phyloP scores from a whole-genome alignment of 306 rosid genomes.

The Senna siamea region DNA sequence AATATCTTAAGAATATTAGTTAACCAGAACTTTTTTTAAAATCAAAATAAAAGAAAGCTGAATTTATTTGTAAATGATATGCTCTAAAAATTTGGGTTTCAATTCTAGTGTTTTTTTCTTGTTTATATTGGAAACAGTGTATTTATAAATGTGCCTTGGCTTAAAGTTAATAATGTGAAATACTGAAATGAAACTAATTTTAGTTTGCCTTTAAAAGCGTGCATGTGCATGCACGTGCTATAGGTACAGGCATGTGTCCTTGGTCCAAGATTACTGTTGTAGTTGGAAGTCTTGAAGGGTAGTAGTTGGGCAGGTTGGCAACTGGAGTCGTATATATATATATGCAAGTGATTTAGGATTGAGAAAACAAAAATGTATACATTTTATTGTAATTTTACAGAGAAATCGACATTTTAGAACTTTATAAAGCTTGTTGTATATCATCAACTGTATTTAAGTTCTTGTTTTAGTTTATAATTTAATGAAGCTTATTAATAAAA shows the following conservation, averaged over 20 bases:
- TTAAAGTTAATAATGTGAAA: not conserved
- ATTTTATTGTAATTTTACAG: no score
- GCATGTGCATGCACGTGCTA: slow-evolving; percentile 25
- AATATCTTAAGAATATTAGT: no score
- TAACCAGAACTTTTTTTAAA: no score
- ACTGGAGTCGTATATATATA: not conserved
- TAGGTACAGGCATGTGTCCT: not conserved
- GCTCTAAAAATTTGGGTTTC: no score
- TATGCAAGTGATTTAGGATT: not conserved
- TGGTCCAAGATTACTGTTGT: slow-evolving; percentile 1
- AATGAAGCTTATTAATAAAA: no score
- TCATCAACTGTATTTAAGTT: no score
- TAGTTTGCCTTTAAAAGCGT: slow-evolving; percentile 20
- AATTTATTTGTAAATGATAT: no score
- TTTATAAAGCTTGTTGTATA: no score
- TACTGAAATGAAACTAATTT: not conserved
- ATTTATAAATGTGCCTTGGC: not conserved
- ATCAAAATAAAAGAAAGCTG: no score
- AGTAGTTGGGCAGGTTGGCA: not conserved
- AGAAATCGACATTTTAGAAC: not conserved
- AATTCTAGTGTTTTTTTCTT: no score
- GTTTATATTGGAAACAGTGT: not conserved
- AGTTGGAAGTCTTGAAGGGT: not conserved
- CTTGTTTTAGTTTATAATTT: no score
- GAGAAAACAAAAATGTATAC: not conserved